These are phyloP conservation scores for Aspergillus olivimuriae DNA, from an alignment of 495 filamentous ascomycete species.

Conservation along the genomic window DNA sequence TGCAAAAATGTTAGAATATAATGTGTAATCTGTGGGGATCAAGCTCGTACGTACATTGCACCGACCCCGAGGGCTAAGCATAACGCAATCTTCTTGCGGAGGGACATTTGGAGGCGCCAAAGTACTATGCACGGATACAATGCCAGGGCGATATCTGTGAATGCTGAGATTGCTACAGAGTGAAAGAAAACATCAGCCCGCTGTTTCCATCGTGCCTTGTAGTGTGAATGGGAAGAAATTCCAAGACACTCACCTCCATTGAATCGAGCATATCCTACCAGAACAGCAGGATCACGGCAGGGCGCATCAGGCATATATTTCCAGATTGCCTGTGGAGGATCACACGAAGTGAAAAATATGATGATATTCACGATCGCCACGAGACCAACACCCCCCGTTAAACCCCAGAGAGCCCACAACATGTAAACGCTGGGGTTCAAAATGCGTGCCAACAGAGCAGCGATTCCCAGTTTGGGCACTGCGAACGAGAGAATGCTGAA, in stretches of 20 bases:
- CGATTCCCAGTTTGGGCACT: slow-evolving; percentile 24
- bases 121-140: slow-evolving; percentile 26
- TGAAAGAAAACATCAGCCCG: neutral
- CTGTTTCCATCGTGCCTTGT: neutral
- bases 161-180: slow-evolving; percentile 25
- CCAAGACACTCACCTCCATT: slow-evolving; percentile 25
- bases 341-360: slow-evolving; percentile 24
- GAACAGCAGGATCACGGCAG: slow-evolving; percentile 23
- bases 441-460: slow-evolving; percentile 21
- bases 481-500: slow-evolving; percentile 25
- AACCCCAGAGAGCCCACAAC: slow-evolving; percentile 13
- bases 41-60: slow-evolving; percentile 20
- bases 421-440: slow-evolving; percentile 15
- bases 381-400: slow-evolving; percentile 9
- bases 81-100: slow-evolving; percentile 32
- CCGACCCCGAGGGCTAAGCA: slow-evolving; percentile 31
- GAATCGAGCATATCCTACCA: slow-evolving; percentile 35
- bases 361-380: slow-evolving; percentile 21
- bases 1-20: too few species aligned
- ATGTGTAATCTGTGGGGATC: neutral
- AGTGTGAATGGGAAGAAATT: neutral
- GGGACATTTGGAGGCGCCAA: slow-evolving; percentile 33
- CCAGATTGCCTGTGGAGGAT: slow-evolving; percentile 24
- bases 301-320: slow-evolving; percentile 17
- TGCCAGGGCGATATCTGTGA: slow-evolving; percentile 31